These are phyloP conservation scores for Lipomyces sp. DNA, from an alignment of 805 yeast genomes.

Conservation along the genomic window DNA sequence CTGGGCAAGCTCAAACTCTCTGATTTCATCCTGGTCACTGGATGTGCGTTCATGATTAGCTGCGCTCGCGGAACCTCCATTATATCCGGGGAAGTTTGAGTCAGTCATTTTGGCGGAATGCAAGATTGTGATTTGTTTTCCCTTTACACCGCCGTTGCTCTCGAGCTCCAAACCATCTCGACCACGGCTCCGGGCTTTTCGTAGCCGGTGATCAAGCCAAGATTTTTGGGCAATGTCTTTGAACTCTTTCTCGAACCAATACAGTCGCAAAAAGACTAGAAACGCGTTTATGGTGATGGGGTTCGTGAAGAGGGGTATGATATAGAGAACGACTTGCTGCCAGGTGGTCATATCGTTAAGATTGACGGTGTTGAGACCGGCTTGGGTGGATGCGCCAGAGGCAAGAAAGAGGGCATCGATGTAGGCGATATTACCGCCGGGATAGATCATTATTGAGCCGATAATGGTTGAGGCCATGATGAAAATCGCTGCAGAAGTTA, in stretches of 20 bases:
- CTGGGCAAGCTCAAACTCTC: background rate
- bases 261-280: slow-evolving; percentile 74
- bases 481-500: slow-evolving; percentile 51
- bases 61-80: slow-evolving; percentile 2
- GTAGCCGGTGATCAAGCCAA: slow-evolving; percentile 77
- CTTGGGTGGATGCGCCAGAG: slow-evolving; percentile 82
- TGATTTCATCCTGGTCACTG: slow-evolving; percentile 16
- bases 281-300: slow-evolving; percentile 88
- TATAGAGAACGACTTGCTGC: slow-evolving; percentile 78
- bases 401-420: slow-evolving; percentile 81
- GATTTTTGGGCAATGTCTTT: slow-evolving; percentile 79
- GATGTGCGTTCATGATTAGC: background rate
- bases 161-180: slow-evolving; percentile 23
- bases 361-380: slow-evolving; percentile 85
- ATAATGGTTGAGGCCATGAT: slow-evolving; percentile 63
- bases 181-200: slow-evolving; percentile 75
- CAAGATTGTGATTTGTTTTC: slow-evolving; percentile 25
- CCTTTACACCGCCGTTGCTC: slow-evolving; percentile 22
- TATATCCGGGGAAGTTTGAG: slow-evolving; percentile 26
- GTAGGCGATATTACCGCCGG: slow-evolving; percentile 66
- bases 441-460: slow-evolving; percentile 77
- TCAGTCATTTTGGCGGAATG: slow-evolving; percentile 29
- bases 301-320: slow-evolving; percentile 69
- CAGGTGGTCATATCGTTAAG: slow-evolving; percentile 65
- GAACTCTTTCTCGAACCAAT: slow-evolving; percentile 87